Evolutionary conservation across 2,329 filamentous ascomycete species (phyloP), one percentile per base, ranked within the genome.

Genomic region (Fusarium pseudocircinatum): DNA sequence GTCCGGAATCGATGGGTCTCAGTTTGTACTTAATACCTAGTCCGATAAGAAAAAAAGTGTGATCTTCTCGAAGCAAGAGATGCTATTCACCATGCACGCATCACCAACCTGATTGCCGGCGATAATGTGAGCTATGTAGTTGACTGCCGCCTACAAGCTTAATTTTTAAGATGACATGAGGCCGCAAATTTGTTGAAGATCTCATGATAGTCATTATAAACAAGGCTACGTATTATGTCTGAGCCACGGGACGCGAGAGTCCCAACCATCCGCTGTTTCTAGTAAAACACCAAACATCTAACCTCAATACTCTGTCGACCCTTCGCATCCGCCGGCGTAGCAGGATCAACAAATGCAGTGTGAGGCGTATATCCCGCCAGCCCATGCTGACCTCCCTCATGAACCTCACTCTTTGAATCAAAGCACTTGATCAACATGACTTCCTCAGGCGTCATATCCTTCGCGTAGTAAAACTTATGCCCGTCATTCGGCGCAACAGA

Each of bases 391-490:
- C 77, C 77, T 0, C 63, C 69, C 6, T 76, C 70, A n/a, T 73
- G 70, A 10, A 72, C 74, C 30, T 78, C 67, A 8, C 77, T 76
- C 61, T 74, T 75, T 1, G 77, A 78, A 44, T 78, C 77, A 16
- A 75, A 78, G 15, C 77, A 78, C 69, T 78, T 78, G 59, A 78
- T 78, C 15, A 78, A 49, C 76, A 78, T 77, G 13, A 72, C 76
- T 54, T 78, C 77, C 7, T 78, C 76, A 0, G 77, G 76, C 3
- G 67, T 76, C 77, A 78, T 78, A 11, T 78, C 76, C 58, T 77
- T 78, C 1, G 70, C 69, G 18, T 78, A 78, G 46, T 77, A 78
- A 12, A 78, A 70, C 47, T 72, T 76, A 50, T 78, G 77, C 2
- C 37, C 60, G 0, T 77, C 70, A 10, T 63, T 78, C 0, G 76